These are phyloP conservation scores for Metroxylon sagu DNA, from an alignment of 176 grass and related monocot species.

Conservation along the genomic window DNA sequence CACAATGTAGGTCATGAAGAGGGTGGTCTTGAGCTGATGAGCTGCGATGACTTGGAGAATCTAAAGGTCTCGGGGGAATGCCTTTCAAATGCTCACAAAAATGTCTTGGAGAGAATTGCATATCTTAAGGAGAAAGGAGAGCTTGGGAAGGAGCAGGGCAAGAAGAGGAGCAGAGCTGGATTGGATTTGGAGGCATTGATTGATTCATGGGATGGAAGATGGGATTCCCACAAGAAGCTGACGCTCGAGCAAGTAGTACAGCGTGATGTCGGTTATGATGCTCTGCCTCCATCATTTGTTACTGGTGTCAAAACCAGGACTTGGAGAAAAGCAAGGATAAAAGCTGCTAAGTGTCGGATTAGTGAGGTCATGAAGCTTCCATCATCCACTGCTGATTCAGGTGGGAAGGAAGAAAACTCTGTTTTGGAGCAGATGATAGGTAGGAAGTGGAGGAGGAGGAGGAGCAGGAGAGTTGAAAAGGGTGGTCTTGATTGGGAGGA, in stretches of 20 bases:
- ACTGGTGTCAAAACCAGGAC: constrained; percentile 35
- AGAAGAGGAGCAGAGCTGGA: constrained; percentile 28
- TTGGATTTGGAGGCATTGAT: constrained; percentile 36
- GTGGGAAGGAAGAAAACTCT: constrained; percentile 2
- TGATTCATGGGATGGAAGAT: constrained; percentile 24
- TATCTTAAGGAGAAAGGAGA: constrained; percentile 38
- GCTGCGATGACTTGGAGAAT: constrained; percentile 17
- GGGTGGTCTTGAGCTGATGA: background rate
- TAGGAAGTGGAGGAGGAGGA: constrained; percentile 25
- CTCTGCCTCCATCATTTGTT: constrained; percentile 70
- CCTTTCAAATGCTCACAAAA: constrained; percentile 56
- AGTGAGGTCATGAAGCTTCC: constrained; percentile 48
- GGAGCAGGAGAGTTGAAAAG: constrained; percentile 7
- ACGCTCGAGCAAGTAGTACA: constrained; percentile 32
- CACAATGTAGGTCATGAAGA: background rate
- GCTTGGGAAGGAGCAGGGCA: constrained; percentile 38
- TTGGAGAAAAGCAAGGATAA: constrained; percentile 58
- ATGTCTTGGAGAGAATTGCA: constrained; percentile 47
- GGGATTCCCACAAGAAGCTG: constrained; percentile 43
- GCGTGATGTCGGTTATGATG: constrained; percentile 69
- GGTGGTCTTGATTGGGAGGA: constrained; percentile 83
- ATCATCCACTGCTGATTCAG: background rate
- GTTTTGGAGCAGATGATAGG: constrained; percentile 1
- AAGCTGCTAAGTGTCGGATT: constrained; percentile 68
- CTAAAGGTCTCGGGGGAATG: constrained; percentile 39